Percentiles rank a stretch among this genome's conserved stretches.
Evolutionary conservation across 805 yeast genomes (phyloP).

Genomic region (Tetrapisispora namnaoensis): DNA sequence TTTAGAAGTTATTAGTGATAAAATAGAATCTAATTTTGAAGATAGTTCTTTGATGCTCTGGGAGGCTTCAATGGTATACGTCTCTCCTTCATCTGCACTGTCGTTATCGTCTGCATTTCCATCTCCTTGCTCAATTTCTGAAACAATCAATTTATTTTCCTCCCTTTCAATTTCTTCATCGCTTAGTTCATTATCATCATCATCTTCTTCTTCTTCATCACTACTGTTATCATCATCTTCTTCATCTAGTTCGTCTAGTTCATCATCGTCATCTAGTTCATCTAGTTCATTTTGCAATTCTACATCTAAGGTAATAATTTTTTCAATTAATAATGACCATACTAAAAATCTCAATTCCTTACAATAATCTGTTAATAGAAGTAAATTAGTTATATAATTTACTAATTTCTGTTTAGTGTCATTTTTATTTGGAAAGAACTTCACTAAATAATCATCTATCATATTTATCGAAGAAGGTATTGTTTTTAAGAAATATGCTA

Average conservation of each 20-base stretch:
- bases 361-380: slow-evolving; percentile 55
- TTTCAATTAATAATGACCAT: slow-evolving; percentile 76
- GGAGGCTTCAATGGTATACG: slow-evolving; percentile 38
- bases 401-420: slow-evolving; percentile 43
- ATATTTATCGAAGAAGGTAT: slow-evolving; percentile 74
- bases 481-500: slow-evolving; percentile 53
- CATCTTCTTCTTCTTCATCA: slow-evolving; percentile 27
- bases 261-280: slow-evolving; percentile 69
- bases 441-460: slow-evolving; percentile 48
- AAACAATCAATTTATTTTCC: slow-evolving; percentile 26
- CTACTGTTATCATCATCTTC: slow-evolving; percentile 32
- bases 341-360: slow-evolving; percentile 62
- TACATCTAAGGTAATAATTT: slow-evolving; percentile 78
- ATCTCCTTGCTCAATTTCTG: slow-evolving; percentile 26
- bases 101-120: slow-evolving; percentile 26
- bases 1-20: slow-evolving; percentile 46
- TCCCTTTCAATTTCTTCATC: slow-evolving; percentile 31
- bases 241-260: slow-evolving; percentile 41
- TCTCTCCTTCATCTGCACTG: slow-evolving; percentile 34
- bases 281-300: slow-evolving; percentile 84
- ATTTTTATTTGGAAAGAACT: slow-evolving; percentile 72
- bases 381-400: slow-evolving; percentile 57
- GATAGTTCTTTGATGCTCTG: slow-evolving; percentile 44
- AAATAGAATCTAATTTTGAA: slow-evolving; percentile 60
- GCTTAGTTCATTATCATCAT: slow-evolving; percentile 21